Base-by-base conservation (phyloP, 768 basidiomycete species). In the Tylopilus sp. region DNA sequence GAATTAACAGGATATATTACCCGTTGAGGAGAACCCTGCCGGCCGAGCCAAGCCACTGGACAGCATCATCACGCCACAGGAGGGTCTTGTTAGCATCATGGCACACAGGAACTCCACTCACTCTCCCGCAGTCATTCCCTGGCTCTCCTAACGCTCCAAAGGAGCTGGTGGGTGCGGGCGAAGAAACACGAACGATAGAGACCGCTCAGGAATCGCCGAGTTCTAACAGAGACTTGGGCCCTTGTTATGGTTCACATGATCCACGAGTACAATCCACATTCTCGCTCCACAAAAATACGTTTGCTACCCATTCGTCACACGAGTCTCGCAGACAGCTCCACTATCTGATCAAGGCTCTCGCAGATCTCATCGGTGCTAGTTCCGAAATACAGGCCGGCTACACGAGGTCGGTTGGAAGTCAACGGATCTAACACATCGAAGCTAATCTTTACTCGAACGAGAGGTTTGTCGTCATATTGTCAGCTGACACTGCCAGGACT, bases 1-100 rank as follows among this genome's bases (percentile, higher is more conserved):
- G 52, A 40, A 15, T 21, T 26, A 17, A 36, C 43, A 43, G 31
- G 42, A 36, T 35, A 21, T 48, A 47, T 38, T 35, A 17, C 44
- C 40, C 35, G 15, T 48, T 46, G 30, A 39, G 51, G 46, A 31
- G 36, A 20, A 21, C 26, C 10, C 42, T 30, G 55, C 6, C 42
- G 36, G 55, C 2, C 12, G 38, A 43, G 31, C 13, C 42, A 31
- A 31, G 26, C 40, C 39, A 42, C 18, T 43, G 55, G 52, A 28
- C 8, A 31, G 31, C 8, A 31, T 28, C 26, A 31, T 3, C 64
- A 62, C 64, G 57, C 59, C 58, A 63, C 64, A 36, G 7, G 20
- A 44, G 61, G 39, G 50, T 42, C 43, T 51, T 47, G 30, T 31
- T 11, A 31, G 30, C 30, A 31, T 26, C 26, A 31, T 31, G 26